phyloP scores from a whole-genome alignment of 345 rosid genomes.

The Eucalyptus tenuipes region DNA sequence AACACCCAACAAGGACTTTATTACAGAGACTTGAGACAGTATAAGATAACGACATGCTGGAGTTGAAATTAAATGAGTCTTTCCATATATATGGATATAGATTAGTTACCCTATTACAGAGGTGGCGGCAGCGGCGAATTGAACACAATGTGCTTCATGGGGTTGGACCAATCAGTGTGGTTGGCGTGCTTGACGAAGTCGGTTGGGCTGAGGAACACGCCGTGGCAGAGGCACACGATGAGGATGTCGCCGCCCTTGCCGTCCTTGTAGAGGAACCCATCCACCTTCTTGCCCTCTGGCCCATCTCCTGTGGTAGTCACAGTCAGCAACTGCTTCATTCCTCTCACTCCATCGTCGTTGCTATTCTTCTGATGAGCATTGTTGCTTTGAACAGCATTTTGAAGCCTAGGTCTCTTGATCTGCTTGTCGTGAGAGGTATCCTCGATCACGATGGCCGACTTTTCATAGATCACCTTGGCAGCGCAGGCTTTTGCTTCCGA shows the following conservation, averaged over 20 bases:
- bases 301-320: conserved; percentile 31
- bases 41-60: background rate
- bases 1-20: background rate
- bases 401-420: background rate
- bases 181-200: background rate
- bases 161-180: background rate
- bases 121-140: background rate
- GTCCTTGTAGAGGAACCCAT: background rate
- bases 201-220: background rate
- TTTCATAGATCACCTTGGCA: background rate
- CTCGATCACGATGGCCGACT: background rate
- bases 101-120: background rate
- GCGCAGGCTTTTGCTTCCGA: background rate
- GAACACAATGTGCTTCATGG: background rate
- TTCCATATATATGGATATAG: background rate
- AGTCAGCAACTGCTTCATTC: conserved; percentile 38
- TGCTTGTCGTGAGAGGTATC: background rate
- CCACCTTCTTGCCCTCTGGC: background rate
- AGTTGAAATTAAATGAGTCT: background rate
- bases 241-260: background rate
- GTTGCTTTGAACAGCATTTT: background rate
- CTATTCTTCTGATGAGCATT: background rate
- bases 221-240: conserved; percentile 1
- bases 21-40: background rate
- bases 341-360: background rate